Evolutionary conservation across 164 flowering plant species (phyloP), one percentile per base, ranked within the genome.

Genomic region (Stephania yunnanensis): DNA sequence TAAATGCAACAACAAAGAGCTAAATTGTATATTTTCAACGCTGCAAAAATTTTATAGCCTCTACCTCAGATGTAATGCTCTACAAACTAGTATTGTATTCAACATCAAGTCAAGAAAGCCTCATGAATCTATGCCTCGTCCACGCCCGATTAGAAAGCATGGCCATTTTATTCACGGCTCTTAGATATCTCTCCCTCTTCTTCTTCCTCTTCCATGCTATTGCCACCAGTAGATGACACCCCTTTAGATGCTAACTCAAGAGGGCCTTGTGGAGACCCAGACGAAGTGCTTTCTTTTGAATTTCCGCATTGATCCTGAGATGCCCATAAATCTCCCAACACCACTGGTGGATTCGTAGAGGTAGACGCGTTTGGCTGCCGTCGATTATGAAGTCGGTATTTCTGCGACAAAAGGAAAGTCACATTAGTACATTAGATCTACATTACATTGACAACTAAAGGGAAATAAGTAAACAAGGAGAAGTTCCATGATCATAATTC

Each of bases 401-500:
- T 58, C 64, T 58, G 64, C 17, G 55, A 58, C 64, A 15, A 58
- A n/a, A 58, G 19, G 64, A 58, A 11, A 58, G 15, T 58, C 64
- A 58, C n/a, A 19, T 58, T 58, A 15, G 64, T 50, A 48, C 1
- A 36, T 36, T 36, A 36, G 42, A 25, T 11, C n/a, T 58, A 15
- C 64, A 15, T 19, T 58, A 58, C 6, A 58, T 58, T 58, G 19
- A 58, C 64, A 58, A 58, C 20, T 15, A 36, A 36, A 36, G 42
- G 64, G 64, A 58, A 15, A 22, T 3, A 20, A 30, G 3, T 1
- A 50, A 50, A 50, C 11, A 50, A 50, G 15, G 15, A 50, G 55
- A 15, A 42, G 15, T 29, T 48, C 42, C 66, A 68, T 29, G 20
- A 65, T 45, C 15, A 15, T 52, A 36, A 50, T 31, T 12, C 87